Evolutionary conservation across 1,284 basidiomycete genomes (phyloP).

Genomic region (Puccinia novopanici): DNA sequence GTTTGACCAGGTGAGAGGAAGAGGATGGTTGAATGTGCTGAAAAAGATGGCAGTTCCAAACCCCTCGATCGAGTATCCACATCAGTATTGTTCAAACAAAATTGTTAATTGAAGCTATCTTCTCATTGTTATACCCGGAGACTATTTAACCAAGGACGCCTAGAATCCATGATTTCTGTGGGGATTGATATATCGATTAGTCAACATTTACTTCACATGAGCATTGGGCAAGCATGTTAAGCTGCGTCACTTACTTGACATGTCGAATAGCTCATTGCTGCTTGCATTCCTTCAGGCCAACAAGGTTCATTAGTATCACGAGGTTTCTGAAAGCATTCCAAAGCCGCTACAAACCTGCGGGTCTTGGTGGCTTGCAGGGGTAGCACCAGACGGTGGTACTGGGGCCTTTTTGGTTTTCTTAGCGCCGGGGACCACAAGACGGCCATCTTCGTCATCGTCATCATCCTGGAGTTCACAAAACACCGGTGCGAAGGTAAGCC

Average conservation of each 20-base stretch:
- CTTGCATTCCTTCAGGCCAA: conserved; percentile 45
- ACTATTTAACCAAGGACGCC: background rate
- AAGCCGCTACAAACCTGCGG: conserved; percentile 35
- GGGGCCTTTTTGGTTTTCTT: conserved; percentile 48
- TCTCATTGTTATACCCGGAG: background rate
- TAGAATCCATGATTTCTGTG: background rate
- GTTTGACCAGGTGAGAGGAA: background rate
- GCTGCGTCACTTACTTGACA: background rate
- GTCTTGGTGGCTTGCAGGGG: conserved; percentile 48
- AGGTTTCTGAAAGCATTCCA: background rate
- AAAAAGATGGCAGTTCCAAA: background rate
- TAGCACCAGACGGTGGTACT: conserved; percentile 44
- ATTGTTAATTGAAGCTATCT: background rate
- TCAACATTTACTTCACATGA: background rate
- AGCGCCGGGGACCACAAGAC: conserved; percentile 46
- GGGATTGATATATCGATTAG: background rate
- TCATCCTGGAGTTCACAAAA: conserved; percentile 9
- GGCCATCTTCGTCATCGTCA: conserved; percentile 39
- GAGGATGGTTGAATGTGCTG: background rate
- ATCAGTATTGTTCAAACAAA: background rate
- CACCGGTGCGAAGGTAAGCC: background rate
- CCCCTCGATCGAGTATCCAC: background rate
- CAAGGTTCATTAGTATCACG: background rate
- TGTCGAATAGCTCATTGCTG: conserved; percentile 28
- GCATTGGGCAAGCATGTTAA: background rate